phyloP scores from a whole-genome alignment of 306 rosid genomes.

The Malus domestica region ASM211411v1 NC_041805.1:21500001-21500500 shows the following conservation, averaged over 20 bases:
- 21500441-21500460: not conserved
- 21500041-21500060: not conserved
- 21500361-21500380: not conserved
- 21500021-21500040: not conserved
- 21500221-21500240: conserved; percentile 21
- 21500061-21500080: too few species aligned
- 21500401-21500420: conserved; percentile 40
- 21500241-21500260: conserved; percentile 33
- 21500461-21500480: not conserved
- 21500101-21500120: too few species aligned
- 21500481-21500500: not conserved
- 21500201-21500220: not conserved
- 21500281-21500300: conserved; percentile 22
- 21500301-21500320: not conserved
- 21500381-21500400: conserved; percentile 31
- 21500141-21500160: not conserved
- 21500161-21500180: not conserved
- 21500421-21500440: conserved; percentile 30
- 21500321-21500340: not conserved
- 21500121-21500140: not conserved
- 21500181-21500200: not conserved
- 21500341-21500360: not conserved
- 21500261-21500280: conserved; percentile 26
- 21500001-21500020: conserved; percentile 44
- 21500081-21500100: too few species aligned